Base-by-base conservation (phyloP, 139 green algal species). In the Edaphochlamys debaryana region DNA sequence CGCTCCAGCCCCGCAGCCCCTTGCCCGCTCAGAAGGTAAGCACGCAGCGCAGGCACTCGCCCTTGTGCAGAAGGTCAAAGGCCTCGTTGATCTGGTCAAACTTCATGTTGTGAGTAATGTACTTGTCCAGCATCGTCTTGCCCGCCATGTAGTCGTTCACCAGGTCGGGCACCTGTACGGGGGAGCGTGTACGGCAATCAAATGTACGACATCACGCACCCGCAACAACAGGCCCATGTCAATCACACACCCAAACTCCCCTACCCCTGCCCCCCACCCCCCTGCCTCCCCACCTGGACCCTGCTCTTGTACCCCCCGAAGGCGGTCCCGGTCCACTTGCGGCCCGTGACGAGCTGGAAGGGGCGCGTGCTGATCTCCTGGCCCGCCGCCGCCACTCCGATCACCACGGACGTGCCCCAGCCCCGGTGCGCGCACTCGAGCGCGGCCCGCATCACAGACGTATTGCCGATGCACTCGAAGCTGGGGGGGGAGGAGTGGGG, bases 261-360 rank as follows among this genome's bases (percentile, higher is more conserved):
- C n/a, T n/a, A n/a, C n/a, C n/a, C n/a, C n/a, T n/a, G n/a, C n/a
- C n/a, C n/a, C n/a, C n/a, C n/a, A n/a, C n/a, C 13, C 45, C 45
- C 45, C 45, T 20, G 13, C 23, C 56, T 15, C 19, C 84, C 0
- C 82, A 92, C 89, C 86, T 96, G 91, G 36, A 93, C 60, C 32
- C 95, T 82, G 56, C 89, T 94, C 88, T 98, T 98, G 90, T 95
- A 99, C 23, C 97, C 96, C 1, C 96, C 97, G 92, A 99, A 99
- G 0, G 97, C 97, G 9, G 96, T 98, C 41, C 97, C 97, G 87
- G 93, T 96, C 97, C 96, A 99, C 41, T 92, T 70, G 19, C 96
- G 90, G 6, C 96, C 96, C 19, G 96, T 98, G 52, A 98, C 95
- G 20, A 99, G 92, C 91, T 99, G 97, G 92, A 99, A 99, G 32